A percentile compares a stretch with the other conserved stretches of the same genome.
Conservation (phyloP, 179 eudicot species). For the Heliamphora pulchella region DNA sequence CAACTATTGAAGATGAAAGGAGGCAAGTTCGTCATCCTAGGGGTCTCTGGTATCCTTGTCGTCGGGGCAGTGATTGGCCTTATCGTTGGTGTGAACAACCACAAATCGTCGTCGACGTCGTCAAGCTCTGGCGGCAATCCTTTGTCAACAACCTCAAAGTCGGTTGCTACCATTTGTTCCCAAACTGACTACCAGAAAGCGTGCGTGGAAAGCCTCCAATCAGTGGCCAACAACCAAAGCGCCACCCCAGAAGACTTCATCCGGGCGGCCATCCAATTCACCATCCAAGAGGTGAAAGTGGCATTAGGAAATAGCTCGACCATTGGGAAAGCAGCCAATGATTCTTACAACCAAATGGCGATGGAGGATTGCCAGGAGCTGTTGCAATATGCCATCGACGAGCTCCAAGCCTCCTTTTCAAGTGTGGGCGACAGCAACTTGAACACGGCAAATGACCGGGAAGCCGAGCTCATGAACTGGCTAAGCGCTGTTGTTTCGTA, state of each 20-base stretch:
- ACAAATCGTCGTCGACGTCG: not conserved
- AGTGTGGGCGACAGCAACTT: slow-evolving; percentile 11
- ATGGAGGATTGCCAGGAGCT: slow-evolving; percentile 51
- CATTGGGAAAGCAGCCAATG: slow-evolving; percentile 13
- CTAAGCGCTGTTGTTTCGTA: slow-evolving; percentile 49
- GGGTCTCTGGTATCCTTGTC: slow-evolving; percentile 28
- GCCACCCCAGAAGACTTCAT: slow-evolving; percentile 47
- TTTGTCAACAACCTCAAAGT: slow-evolving; percentile 31
- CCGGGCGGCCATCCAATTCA: slow-evolving; percentile 25
- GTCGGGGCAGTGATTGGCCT: slow-evolving; percentile 32
- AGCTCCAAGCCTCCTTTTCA: slow-evolving; percentile 31
- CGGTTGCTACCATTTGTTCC: slow-evolving; percentile 42
- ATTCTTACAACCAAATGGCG: slow-evolving; percentile 33
- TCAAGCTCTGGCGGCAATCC: not conserved
- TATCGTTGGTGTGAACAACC: slow-evolving; percentile 24
- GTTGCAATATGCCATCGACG: slow-evolving; percentile 37
- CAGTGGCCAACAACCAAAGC: slow-evolving; percentile 29
- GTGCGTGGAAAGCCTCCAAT: slow-evolving; percentile 35
- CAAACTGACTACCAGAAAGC: slow-evolving; percentile 43
- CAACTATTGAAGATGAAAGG: not conserved
- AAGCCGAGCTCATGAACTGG: slow-evolving; percentile 51
- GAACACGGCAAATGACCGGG: slow-evolving; percentile 20
- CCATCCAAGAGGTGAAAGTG: slow-evolving; percentile 28
- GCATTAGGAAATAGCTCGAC: slow-evolving; percentile 17
- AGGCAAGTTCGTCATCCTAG: slow-evolving; percentile 32